Conservation (phyloP, 2,329 filamentous ascomycete species). For the Ophiostoma sp. region DNA sequence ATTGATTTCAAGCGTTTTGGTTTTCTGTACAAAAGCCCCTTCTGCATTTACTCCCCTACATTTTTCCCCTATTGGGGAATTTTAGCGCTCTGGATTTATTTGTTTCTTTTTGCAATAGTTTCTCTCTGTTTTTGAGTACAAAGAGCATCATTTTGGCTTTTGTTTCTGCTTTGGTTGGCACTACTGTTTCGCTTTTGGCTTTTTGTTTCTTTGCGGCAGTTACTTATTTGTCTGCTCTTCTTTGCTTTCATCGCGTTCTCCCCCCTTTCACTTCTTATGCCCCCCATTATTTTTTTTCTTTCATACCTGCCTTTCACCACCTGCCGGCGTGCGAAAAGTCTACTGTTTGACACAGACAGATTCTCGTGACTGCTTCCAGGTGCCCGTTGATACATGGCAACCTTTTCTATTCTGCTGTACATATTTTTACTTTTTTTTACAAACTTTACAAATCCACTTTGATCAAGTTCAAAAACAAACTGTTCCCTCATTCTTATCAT, state of each 20-base stretch:
- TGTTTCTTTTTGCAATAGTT: not conserved
- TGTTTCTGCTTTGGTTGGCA: not conserved
- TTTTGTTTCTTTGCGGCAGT: not conserved
- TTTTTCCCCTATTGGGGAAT: not conserved
- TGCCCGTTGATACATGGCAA: not conserved
- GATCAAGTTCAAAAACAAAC: not conserved
- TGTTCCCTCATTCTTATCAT: not conserved
- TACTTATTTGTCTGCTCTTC: not conserved
- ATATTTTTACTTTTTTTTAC: slow-evolving; percentile 1
- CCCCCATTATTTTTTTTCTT: not conserved
- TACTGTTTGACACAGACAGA: not conserved
- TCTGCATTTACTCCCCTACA: not conserved
- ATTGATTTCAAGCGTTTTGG: not conserved
- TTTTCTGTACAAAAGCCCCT: slow-evolving; percentile 9
- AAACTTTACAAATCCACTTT: not conserved
- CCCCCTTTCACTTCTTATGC: not conserved
- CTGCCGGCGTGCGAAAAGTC: not conserved
- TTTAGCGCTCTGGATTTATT: not conserved
- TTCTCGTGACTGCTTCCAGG: slow-evolving; percentile 10
- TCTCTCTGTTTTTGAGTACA: not conserved
- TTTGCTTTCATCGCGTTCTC: not conserved
- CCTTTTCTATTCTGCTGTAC: slow-evolving; percentile 2
- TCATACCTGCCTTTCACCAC: not conserved
- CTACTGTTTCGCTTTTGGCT: not conserved
- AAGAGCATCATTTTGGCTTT: not conserved